phyloP scores from a whole-genome alignment of 345 rosid species.

The Pugionium cornutum region DNA sequence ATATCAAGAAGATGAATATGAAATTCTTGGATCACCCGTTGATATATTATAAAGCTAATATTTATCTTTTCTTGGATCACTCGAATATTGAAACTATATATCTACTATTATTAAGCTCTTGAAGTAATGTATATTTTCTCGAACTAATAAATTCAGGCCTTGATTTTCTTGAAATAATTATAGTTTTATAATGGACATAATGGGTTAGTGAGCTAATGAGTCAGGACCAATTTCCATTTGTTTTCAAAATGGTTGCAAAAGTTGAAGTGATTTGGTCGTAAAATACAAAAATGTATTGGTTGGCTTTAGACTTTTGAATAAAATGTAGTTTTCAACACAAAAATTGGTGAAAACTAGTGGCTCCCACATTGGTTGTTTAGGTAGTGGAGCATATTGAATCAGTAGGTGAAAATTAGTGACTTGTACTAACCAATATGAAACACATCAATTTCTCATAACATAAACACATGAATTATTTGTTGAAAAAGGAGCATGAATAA shows the following conservation, averaged over 20 bases:
- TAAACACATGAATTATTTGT: conserved; percentile 11
- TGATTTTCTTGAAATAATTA: conserved; percentile 4
- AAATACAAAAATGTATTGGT: conserved; percentile 20
- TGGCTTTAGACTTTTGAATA: conserved; percentile 31
- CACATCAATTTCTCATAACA: conserved; percentile 5
- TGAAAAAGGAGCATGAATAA: not conserved
- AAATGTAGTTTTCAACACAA: conserved; percentile 28
- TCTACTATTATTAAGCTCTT: conserved; percentile 8
- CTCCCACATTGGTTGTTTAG: conserved; percentile 30
- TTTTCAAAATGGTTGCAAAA: conserved; percentile 15
- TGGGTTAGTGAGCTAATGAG: conserved; percentile 35
- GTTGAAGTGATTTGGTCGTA: conserved; percentile 19
- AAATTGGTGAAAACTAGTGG: conserved; percentile 24
- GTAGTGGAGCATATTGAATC: conserved; percentile 31
- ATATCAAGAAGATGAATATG: not conserved
- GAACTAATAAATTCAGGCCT: not conserved
- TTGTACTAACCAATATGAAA: conserved; percentile 23
- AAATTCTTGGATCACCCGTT: conserved; percentile 31
- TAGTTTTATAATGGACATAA: conserved; percentile 4
- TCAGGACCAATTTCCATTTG: conserved; percentile 20
- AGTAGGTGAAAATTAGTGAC: conserved; percentile 34
- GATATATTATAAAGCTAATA: conserved; percentile 15
- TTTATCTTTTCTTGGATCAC: conserved; percentile 33
- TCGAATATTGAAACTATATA: conserved; percentile 27
- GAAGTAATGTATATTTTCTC: conserved; percentile 11